A percentile compares a stretch with the other conserved stretches of the same genome.
These are phyloP conservation scores for Thalassia testudinum DNA, from an alignment of 116 monocot genomes.

Conservation along the genomic window DNA sequence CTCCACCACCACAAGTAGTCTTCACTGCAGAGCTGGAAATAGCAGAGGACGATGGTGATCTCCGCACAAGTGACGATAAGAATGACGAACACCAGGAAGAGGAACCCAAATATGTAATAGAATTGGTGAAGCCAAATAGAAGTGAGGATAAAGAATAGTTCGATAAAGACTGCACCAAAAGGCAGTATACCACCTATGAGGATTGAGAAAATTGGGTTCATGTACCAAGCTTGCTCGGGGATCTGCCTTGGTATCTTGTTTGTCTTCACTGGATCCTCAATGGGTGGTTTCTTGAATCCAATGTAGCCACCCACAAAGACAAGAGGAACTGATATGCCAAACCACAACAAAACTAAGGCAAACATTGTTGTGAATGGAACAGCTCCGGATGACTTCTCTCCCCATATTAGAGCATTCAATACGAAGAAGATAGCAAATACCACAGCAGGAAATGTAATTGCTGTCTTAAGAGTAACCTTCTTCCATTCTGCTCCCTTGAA, in stretches of 20 bases:
- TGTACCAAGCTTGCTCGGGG: conserved; percentile 95
- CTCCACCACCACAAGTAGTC: conserved; percentile 98
- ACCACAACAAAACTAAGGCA: conserved; percentile 81
- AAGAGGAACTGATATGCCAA: conserved; percentile 87
- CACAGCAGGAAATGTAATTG: conserved; percentile 60
- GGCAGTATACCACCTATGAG: conserved; percentile 84
- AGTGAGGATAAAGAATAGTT: conserved; percentile 94
- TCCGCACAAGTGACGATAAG: conserved; percentile 84
- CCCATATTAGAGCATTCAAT: conserved; percentile 81
- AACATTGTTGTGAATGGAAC: conserved; percentile 97
- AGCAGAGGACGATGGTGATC: conserved; percentile 87
- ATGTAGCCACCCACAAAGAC: conserved; percentile 74
- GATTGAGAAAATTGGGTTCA: conserved; percentile 57
- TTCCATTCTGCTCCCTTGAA: conserved; percentile 93
- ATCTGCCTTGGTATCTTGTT: conserved; percentile 85
- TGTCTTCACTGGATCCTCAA: conserved; percentile 89
- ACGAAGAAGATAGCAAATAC: conserved; percentile 57
- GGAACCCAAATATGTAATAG: conserved; percentile 96
- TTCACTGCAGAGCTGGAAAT: conserved; percentile 93
- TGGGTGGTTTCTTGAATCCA: conserved; percentile 62
- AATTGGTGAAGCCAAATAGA: conserved; percentile 98
- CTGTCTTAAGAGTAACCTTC: conserved; percentile 58
- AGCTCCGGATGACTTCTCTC: conserved; percentile 85
- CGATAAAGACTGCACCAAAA: conserved; percentile 94
- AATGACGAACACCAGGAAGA: conserved; percentile 83